phyloP scores from a whole-genome alignment of 495 filamentous ascomycete species.

The Daldinia caldariorum region DNA sequence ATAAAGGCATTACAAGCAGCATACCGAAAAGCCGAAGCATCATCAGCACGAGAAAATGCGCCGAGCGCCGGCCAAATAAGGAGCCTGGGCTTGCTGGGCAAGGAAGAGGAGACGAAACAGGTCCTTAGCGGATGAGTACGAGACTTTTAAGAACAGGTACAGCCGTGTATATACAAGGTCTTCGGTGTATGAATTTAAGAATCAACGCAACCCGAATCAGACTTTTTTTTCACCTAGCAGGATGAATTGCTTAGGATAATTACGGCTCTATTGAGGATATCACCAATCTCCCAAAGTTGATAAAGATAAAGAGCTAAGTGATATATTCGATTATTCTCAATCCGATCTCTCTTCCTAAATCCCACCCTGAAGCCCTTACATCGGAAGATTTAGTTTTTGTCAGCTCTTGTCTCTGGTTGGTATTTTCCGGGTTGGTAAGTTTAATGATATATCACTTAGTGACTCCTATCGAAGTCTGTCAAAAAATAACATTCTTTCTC shows the following conservation, averaged over 20 bases:
- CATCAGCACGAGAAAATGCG: conserved; percentile 78
- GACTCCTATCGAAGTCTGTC: background rate
- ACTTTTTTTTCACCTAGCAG: background rate
- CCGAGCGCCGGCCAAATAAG: conserved; percentile 79
- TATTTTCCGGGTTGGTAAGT: background rate
- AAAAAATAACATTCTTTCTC: background rate
- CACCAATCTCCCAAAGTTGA: background rate
- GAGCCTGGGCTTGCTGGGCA: conserved; percentile 81
- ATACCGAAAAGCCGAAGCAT: conserved; percentile 82
- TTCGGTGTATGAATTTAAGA: conserved; percentile 21
- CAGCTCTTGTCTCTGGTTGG: background rate
- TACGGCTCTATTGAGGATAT: background rate
- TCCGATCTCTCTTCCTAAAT: background rate
- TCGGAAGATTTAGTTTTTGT: background rate
- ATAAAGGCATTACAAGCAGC: conserved; percentile 81
- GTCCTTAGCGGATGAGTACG: conserved; percentile 57
- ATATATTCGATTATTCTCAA: background rate
- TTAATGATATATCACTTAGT: background rate
- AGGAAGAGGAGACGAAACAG: conserved; percentile 79
- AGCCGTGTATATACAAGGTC: conserved; percentile 36
- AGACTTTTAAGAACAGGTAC: conserved; percentile 10
- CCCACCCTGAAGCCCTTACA: background rate
- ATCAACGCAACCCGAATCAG: conserved; percentile 1
- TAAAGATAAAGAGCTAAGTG: background rate
- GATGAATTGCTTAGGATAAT: conserved; percentile 3